phyloP scores from a whole-genome alignment of 352 stramenopile genomes.

The Pythium phragmiticola region DNA sequence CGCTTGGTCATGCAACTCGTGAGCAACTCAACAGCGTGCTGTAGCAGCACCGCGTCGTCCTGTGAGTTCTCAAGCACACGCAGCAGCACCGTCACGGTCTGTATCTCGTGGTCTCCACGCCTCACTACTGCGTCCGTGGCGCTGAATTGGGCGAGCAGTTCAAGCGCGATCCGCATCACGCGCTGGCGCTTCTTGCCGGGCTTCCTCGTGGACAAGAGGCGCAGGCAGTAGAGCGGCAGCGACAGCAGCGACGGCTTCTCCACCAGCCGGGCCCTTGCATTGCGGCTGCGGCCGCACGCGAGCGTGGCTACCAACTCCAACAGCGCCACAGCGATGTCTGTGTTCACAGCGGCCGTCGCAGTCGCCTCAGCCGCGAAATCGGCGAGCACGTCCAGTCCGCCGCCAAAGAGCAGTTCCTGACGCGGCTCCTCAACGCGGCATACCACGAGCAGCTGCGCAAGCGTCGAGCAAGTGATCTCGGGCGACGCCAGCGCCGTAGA shows the following conservation, averaged over 20 bases:
- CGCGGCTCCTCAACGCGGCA: constrained; percentile 40
- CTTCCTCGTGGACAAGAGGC: constrained; percentile 20
- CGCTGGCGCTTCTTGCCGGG: constrained; percentile 35
- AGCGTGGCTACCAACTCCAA: constrained; percentile 46
- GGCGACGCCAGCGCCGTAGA: constrained; percentile 15
- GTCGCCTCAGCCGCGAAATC: constrained; percentile 26
- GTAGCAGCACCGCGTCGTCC: constrained; percentile 38
- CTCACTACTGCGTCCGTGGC: constrained; percentile 16
- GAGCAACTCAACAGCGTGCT: constrained; percentile 40
- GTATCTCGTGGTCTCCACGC: constrained; percentile 3
- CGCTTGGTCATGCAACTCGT: constrained; percentile 35
- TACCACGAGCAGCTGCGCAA: constrained; percentile 41
- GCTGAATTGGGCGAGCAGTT: constrained; percentile 38
- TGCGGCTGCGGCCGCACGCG: constrained; percentile 27
- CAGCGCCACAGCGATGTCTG: constrained; percentile 34
- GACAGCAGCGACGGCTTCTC: constrained; percentile 23
- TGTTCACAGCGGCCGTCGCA: too few species aligned
- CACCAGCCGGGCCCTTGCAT: constrained; percentile 3
- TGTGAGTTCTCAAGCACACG: constrained; percentile 32
- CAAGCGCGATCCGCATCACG: constrained; percentile 41
- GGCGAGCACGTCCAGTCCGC: constrained; percentile 29
- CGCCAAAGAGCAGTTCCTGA: constrained; percentile 27
- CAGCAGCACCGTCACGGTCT: constrained; percentile 26
- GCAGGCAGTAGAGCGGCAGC: constrained; percentile 29
- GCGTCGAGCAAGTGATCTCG: constrained; percentile 21